These are phyloP conservation scores for Gillenia trifoliata DNA, from an alignment of 306 rosid genomes.

Conservation along the genomic window DNA sequence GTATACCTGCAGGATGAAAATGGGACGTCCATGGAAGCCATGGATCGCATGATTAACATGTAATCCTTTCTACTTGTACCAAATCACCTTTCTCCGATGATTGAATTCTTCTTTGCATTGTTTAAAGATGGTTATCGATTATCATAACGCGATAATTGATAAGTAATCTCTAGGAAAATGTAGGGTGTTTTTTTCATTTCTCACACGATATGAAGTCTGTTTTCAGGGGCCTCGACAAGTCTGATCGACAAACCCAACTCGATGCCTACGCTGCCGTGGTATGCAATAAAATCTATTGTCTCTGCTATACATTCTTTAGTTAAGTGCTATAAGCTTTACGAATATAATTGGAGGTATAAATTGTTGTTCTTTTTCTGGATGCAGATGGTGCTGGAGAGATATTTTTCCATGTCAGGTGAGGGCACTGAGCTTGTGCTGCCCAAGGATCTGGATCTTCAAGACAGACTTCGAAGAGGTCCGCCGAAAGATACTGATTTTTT, in stretches of 20 bases:
- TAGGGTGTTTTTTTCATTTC: neutral
- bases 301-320: neutral
- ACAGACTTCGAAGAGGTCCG: slow-evolving; percentile 51
- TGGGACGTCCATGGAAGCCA: slow-evolving; percentile 73
- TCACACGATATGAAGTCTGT: neutral
- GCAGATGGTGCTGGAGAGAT: slow-evolving; percentile 88
- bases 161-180: neutral
- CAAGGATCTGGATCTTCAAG: slow-evolving; percentile 52
- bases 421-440: slow-evolving; percentile 78
- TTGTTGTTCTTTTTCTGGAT: neutral
- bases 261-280: slow-evolving; percentile 63
- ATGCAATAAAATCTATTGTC: neutral
- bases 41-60: slow-evolving; percentile 62
- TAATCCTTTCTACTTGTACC: slow-evolving; percentile 28
- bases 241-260: slow-evolving; percentile 27
- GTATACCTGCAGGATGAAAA: slow-evolving; percentile 87
- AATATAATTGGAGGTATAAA: neutral
- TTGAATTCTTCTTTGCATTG: neutral
- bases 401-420: slow-evolving; percentile 61
- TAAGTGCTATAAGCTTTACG: neutral
- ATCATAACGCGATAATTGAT: no score
- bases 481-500: slow-evolving; percentile 55
- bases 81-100: neutral
- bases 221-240: slow-evolving; percentile 38
- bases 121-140: neutral